Evolutionary conservation across 2,329 filamentous ascomycete genomes (phyloP), one percentile per base, ranked within the genome.

Genomic region (Acrocalymma vagum): DNA sequence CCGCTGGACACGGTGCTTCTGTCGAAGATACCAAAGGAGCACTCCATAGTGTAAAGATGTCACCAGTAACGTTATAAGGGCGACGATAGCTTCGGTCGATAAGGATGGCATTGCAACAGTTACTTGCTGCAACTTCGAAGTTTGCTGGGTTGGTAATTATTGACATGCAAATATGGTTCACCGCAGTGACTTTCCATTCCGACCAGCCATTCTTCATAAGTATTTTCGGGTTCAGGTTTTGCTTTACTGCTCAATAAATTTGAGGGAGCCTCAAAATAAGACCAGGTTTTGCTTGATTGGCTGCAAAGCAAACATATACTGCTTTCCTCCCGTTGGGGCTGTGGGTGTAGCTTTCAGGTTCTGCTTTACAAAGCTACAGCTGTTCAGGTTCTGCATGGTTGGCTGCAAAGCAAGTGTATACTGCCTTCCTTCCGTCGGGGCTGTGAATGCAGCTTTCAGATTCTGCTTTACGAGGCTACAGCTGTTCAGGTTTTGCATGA

Each of bases 21-120:
- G 31, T 36, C 29, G 17, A 44, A 7, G 7, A 37, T 25, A n/a
- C 37, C 36, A 44, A 8, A 44, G 16, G 10, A 48, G 14, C 9
- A 44, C 3, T 4, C 27, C 32, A 5, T 38, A 14, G 4, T 39
- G 40, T 16, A 35, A 17, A 17, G 16, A 45, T 2, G 45, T 45
- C 9, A 26, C 33, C 8, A 45, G 9, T 2, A 48, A 23, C 3
- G 45, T 45, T 7, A 37, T 20, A 9, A 48, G 27, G 15, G 45
- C 45, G 13, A 48, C 41, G 20, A 38, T 38, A 9, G 32, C 37
- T 38, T 40, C 45, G 3, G 21, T 30, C 1, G 40, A 38, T 33
- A 28, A 44, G n/a, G 23, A 16, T 14, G 32, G 3, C 45, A 48
- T 45, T 15, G 25, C 26, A 6, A 10, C 9, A 6, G 22, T 10